Conservation (phyloP, 345 rosid species). For the Carallia pectinifolia region DNA sequence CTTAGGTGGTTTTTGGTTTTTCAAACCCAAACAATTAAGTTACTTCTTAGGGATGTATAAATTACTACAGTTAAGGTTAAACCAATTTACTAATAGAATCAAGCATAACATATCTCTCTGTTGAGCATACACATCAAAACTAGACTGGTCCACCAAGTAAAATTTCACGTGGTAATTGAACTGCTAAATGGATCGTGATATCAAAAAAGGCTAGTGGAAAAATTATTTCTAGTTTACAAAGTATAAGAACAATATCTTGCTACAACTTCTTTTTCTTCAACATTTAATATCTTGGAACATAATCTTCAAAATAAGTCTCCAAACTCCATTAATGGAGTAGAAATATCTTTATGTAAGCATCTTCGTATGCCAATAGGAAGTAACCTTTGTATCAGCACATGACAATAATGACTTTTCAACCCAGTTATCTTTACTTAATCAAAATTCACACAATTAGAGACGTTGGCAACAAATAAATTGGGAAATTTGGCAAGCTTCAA, state of each 20-base stretch:
- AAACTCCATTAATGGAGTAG: neutral
- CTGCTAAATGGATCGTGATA: neutral
- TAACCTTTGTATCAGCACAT: too few relatives aligned
- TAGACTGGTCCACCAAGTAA: neutral
- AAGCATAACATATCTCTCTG: neutral
- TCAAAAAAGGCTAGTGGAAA: conserved; percentile 4
- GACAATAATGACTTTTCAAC: too few relatives aligned
- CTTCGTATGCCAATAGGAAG: neutral
- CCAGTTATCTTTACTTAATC: neutral
- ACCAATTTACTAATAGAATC: too few relatives aligned
- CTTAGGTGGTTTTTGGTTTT: too few relatives aligned
- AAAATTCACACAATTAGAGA: neutral
- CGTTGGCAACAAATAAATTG: neutral
- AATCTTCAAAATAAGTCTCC: neutral
- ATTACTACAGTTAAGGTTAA: too few relatives aligned
- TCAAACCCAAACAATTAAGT: neutral
- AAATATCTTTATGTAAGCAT: neutral
- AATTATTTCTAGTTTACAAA: neutral
- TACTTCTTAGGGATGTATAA: too few relatives aligned
- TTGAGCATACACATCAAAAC: neutral
- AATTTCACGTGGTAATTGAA: neutral
- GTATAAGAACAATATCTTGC: too few relatives aligned
- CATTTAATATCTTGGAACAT: neutral
- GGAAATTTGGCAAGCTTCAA: neutral
- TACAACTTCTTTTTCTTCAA: neutral